Percentiles rank a stretch among this genome's conserved stretches.
Evolutionary conservation across 805 yeast genomes (phyloP).

Genomic region (Zygosaccharomyces pseudorouxii): DNA sequence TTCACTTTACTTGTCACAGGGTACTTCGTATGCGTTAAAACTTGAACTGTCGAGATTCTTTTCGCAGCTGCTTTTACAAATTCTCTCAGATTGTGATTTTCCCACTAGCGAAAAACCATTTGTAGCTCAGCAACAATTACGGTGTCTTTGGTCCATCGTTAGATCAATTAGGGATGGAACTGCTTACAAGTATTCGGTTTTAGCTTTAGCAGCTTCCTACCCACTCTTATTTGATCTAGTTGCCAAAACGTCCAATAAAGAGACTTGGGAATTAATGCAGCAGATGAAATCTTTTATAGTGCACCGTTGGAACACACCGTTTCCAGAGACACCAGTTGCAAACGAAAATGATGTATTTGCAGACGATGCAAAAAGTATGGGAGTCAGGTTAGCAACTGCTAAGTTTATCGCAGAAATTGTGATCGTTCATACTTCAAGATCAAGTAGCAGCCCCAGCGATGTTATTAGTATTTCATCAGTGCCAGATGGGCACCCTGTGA

Average conservation of each 20-base stretch:
- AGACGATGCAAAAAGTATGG: conserved; percentile 48
- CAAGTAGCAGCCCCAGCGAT: conserved; percentile 22
- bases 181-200: conserved; percentile 38
- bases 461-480: conserved; percentile 44
- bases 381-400: conserved; percentile 62
- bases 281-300: conserved; percentile 56
- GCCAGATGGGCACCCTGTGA: conserved; percentile 60
- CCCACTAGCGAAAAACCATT: conserved; percentile 30
- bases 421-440: conserved; percentile 45
- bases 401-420: conserved; percentile 64
- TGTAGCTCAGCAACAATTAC: conserved; percentile 28
- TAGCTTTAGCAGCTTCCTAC: conserved; percentile 42
- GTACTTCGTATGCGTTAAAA: conserved; percentile 7
- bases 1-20: conserved; percentile 16
- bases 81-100: conserved; percentile 22
- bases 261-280: conserved; percentile 52
- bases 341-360: conserved; percentile 22
- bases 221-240: conserved; percentile 44
- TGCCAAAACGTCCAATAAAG: conserved; percentile 38
- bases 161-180: conserved; percentile 27
- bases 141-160: conserved; percentile 26
- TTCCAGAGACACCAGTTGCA: conserved; percentile 43
- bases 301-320: conserved; percentile 53
- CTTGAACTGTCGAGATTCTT: conserved; percentile 23
- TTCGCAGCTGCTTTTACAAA: conserved; percentile 23